Evolutionary conservation across 371 early-diverging fungal genomes (phyloP), one percentile per base, ranked within the genome.

Genomic region (Lichtheimia ornata): DNA sequence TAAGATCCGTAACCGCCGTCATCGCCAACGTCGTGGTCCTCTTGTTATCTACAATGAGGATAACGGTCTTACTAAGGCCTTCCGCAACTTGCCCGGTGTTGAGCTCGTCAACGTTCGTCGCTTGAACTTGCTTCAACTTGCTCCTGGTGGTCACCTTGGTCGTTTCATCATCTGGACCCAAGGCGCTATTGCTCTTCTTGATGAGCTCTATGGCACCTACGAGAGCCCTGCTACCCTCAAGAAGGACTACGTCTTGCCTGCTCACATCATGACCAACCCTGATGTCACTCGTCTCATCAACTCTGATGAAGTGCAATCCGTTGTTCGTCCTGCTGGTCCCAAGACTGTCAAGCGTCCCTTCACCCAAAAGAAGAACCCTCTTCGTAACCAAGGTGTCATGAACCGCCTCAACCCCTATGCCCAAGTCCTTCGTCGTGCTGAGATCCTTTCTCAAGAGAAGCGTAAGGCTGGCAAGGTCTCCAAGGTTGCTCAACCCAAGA

Each of bases 91-190:
- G 76, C 97, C 97, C 65, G 99, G 99, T 84, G 95, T 99, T 64
- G 99, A 99, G 82, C 81, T 94, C 63, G 91, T 89, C 66, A 85
- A 90, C 78, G 99, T 99, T 55, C 85, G 91, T 72, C 84, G 87
- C 79, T 87, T 99, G 64, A 97, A 98, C 93, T 85, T 99, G 77
- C 88, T 99, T 73, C 95, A 97, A 85, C 89, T 99, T 62, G 98
- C 99, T 69, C 99, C 99, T 63, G 99, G 99, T 87, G 99, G 99
- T 77, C 97, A 99, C 87, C 84, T 98, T 67, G 99, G 99, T 69
- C 97, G 99, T 81, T 97, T 99, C 86, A 86, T 98, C 84, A 95
- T 99, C 91, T 99, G 99, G 99, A 97, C 99, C 74, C 89, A 97
- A 84, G 79, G 88, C 61, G 99, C 99, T 64, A 95, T 99, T 78